phyloP scores from a whole-genome alignment of 305 asterid species.

The Galium porrigens region DNA sequence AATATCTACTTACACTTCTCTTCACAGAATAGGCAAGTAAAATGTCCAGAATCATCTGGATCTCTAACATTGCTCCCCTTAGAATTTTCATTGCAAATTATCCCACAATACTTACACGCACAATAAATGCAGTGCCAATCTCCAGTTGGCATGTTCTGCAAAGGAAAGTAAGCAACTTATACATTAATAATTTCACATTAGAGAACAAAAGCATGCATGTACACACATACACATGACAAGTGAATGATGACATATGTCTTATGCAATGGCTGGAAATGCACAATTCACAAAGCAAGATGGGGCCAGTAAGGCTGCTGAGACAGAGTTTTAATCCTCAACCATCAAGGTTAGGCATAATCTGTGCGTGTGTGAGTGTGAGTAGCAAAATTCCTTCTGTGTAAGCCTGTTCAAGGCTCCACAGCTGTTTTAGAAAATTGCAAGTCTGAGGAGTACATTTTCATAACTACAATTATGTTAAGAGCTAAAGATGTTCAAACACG shows the following conservation, averaged over 20 bases:
- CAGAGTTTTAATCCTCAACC: background rate
- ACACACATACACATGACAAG: background rate
- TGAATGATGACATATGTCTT: background rate
- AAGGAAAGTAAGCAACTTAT: conserved; percentile 14
- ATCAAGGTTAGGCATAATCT: background rate
- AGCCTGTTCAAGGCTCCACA: background rate
- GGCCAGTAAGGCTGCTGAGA: background rate
- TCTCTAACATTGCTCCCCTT: conserved; percentile 24
- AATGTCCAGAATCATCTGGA: conserved; percentile 27
- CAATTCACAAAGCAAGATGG: background rate
- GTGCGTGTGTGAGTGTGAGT: background rate
- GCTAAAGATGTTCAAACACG: background rate
- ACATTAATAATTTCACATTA: conserved; percentile 5
- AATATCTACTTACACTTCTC: conserved; percentile 44
- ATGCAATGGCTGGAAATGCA: background rate
- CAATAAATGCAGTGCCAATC: conserved; percentile 80
- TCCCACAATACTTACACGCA: conserved; percentile 85
- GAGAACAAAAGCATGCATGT: conserved; percentile 2
- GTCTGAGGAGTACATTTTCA: background rate
- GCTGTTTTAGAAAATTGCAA: background rate
- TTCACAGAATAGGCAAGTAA: conserved; percentile 58
- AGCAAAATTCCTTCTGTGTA: background rate
- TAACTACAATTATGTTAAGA: background rate
- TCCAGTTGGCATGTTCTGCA: conserved; percentile 65
- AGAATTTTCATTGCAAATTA: conserved; percentile 31